Base-by-base conservation (phyloP, 2,329 filamentous ascomycete genomes). In the Amauroascus niger region DNA sequence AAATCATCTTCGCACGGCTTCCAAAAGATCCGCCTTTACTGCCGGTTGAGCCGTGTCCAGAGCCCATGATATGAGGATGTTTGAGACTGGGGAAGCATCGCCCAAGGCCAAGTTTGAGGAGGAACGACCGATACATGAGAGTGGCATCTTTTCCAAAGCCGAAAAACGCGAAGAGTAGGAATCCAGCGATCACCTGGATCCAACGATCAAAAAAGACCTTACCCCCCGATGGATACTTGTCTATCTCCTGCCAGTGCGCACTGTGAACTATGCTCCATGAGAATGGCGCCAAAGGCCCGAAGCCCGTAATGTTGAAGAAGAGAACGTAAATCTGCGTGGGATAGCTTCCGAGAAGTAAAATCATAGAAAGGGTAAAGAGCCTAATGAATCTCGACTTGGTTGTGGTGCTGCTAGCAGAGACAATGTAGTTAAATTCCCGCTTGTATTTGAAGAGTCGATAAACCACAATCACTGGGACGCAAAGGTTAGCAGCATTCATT, bases 61-160 rank as follows among this genome's bases (percentile, higher is more conserved):
- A 8, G 50, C 30, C 46, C 51, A 14, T 56, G 53, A 52, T 60
- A 52, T 54, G 58, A 18, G 47, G 63, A 49, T 49, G 59, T 26
- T 45, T 52, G 39, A 68, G 53, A 1, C 56, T 46, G 5, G 65
- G 56, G 53, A 71, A 67, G 44, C 62, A 66, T 39, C 57, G 57
- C 13, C 65, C 65, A 35, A 77, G 57, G 0, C 75, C 74, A 24
- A 76, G 47, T n/a, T 63, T 65, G 22, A 69, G 57, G 43, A 77
- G 61, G 54, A 72, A 69, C 3, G 66, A 64, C 50, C 70, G 70
- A 62, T 83, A 84, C 65, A 79, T 76, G 22, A 70, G 68, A 3
- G 71, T 68, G 0, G 82, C 82, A 61, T 86, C 83, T 24, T 70
- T 71, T 28, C 82, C 83, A 14, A 81, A 76, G 7, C 83, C 83